Evolutionary conservation across 441 rosid genomes (phyloP).

Genomic region (Adansonia grandidieri): DNA sequence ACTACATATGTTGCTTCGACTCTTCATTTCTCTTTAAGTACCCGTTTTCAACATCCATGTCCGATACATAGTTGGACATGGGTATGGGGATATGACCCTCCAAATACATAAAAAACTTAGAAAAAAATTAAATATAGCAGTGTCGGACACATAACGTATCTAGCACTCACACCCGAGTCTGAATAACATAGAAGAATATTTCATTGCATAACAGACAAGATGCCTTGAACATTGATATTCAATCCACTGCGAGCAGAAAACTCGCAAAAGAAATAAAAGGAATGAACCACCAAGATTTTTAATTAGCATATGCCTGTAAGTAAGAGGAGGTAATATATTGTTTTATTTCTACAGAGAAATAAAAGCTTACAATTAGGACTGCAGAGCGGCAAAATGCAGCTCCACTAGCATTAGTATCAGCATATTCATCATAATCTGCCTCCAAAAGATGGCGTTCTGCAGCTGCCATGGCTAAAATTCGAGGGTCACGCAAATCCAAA

Average conservation of each 20-base stretch:
- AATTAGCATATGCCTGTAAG: not conserved
- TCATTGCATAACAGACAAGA: not conserved
- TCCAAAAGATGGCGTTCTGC: constrained; percentile 79
- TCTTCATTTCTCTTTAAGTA: no score
- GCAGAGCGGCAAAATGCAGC: constrained; percentile 84
- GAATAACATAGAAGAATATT: not conserved
- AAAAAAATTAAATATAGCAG: no score
- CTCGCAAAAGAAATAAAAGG: not conserved
- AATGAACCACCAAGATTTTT: not conserved
- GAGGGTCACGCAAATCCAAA: constrained; percentile 68
- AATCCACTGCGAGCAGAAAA: not conserved
- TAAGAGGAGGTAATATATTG: not conserved
- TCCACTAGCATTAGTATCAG: constrained; percentile 68
- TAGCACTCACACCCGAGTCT: no score
- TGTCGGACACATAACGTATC: no score
- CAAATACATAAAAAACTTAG: no score
- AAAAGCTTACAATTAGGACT: constrained; percentile 61
- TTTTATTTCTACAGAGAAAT: not conserved
- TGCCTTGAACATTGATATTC: not conserved
- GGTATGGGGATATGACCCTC: no score
- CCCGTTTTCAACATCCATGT: no score
- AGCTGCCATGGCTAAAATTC: constrained; percentile 71
- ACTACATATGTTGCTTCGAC: not conserved
- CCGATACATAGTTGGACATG: no score
- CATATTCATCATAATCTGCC: constrained; percentile 71